Percentiles rank a stretch among this genome's conserved stretches.
Conservation (phyloP, 495 filamentous ascomycete species). For the Emericellopsis terricola region DNA sequence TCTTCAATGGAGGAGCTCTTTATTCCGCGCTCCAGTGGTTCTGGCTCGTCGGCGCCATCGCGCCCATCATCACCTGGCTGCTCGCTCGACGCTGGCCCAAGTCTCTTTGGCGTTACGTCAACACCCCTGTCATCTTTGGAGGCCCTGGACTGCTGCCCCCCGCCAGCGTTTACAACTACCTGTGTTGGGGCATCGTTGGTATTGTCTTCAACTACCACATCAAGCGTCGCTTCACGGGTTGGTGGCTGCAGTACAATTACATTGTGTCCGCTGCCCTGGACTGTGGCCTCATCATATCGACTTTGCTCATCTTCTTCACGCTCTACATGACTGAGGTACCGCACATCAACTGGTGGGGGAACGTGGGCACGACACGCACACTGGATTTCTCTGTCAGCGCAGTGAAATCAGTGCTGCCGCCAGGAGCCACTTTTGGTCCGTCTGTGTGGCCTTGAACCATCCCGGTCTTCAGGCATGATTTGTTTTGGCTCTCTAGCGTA, state of each 20-base stretch:
- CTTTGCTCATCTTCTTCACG: slow-evolving; percentile 54
- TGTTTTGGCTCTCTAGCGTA: too few species aligned
- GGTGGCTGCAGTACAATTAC: slow-evolving; percentile 72
- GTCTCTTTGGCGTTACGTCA: slow-evolving; percentile 37
- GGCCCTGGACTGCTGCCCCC: slow-evolving; percentile 44
- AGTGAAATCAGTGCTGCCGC: slow-evolving; percentile 13
- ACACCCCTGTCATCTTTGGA: slow-evolving; percentile 49
- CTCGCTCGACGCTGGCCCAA: slow-evolving; percentile 40
- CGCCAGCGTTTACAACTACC: slow-evolving; percentile 46
- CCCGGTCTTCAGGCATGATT: too few species aligned
- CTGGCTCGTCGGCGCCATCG: slow-evolving; percentile 44
- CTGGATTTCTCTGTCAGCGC: slow-evolving; percentile 16
- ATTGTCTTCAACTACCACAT: slow-evolving; percentile 49
- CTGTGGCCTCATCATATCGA: slow-evolving; percentile 44
- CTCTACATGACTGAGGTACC: slow-evolving; percentile 33
- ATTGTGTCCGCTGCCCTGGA: slow-evolving; percentile 55
- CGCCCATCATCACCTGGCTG: slow-evolving; percentile 40
- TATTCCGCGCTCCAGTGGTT: slow-evolving; percentile 51
- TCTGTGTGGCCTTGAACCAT: slow-evolving; percentile 20
- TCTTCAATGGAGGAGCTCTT: slow-evolving; percentile 42
- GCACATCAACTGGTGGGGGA: slow-evolving; percentile 52
- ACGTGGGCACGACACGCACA: slow-evolving; percentile 22
- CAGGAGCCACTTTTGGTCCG: slow-evolving; percentile 28
- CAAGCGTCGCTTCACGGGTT: slow-evolving; percentile 40
- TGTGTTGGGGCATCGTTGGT: slow-evolving; percentile 51